Evolutionary conservation across 257 asterid species (phyloP).

Genomic region (Fraxinus quadrangulata): DNA sequence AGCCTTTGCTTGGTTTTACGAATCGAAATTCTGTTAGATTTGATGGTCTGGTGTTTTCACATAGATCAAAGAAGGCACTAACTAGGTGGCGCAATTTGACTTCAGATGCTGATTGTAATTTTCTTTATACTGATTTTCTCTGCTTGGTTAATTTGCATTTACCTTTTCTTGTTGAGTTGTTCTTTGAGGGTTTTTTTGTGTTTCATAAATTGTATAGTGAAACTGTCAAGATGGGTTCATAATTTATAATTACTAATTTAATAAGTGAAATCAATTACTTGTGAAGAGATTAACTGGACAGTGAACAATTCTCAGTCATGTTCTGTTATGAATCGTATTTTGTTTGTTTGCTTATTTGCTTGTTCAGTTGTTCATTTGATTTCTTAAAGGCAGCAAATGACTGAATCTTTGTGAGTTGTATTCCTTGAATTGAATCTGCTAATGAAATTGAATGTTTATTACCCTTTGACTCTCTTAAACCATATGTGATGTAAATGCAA

Average conservation of each 20-base stretch:
- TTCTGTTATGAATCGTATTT: conserved; percentile 28
- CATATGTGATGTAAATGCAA: background rate
- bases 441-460: conserved; percentile 14
- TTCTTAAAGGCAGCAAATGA: conserved; percentile 6
- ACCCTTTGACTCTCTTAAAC: background rate
- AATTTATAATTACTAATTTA: conserved; percentile 40
- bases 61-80: too few species aligned
- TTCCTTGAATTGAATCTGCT: conserved; percentile 12
- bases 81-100: too few species aligned
- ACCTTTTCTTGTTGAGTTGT: too few species aligned
- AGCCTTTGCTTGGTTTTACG: too few species aligned
- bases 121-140: too few species aligned
- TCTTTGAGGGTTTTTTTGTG: too few species aligned
- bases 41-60: too few species aligned
- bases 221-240: conserved; percentile 16
- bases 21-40: too few species aligned
- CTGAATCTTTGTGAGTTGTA: conserved; percentile 7
- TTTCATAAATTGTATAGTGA: too few species aligned
- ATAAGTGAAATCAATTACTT: conserved; percentile 33
- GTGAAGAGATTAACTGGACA: conserved; percentile 29
- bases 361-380: conserved; percentile 18
- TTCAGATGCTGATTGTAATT: too few species aligned
- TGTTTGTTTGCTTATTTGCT: conserved; percentile 25
- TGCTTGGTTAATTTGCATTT: too few species aligned
- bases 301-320: conserved; percentile 36